Conservation (phyloP, 2,329 filamentous ascomycete genomes). For the Colletotrichum phormii region DNA sequence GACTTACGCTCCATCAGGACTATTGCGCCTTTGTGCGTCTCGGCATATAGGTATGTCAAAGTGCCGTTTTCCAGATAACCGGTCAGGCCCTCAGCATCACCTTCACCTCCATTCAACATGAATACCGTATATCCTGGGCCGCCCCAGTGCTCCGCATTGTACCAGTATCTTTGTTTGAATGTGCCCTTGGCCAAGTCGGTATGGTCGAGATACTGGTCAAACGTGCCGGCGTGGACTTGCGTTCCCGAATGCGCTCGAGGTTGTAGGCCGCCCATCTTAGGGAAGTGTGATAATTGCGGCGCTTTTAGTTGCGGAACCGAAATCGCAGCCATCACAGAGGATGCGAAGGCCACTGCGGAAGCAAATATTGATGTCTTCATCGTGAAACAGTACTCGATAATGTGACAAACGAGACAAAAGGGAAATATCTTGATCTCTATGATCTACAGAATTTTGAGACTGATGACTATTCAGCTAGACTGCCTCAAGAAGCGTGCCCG, state of each 20-base stretch:
- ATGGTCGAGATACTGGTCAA: constrained; percentile 31
- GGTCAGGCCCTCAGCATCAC: not conserved
- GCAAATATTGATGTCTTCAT: constrained; percentile 9
- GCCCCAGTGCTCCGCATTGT: constrained; percentile 24
- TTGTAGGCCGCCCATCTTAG: not conserved
- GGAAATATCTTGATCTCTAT: not conserved
- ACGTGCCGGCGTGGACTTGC: constrained; percentile 9
- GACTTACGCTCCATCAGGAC: constrained; percentile 28
- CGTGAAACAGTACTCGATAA: not conserved
- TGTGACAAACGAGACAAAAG: not conserved
- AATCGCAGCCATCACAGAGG: not conserved
- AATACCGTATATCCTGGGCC: constrained; percentile 30
- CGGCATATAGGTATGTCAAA: constrained; percentile 17
- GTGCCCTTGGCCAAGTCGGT: constrained; percentile 23
- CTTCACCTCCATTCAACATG: constrained; percentile 26
- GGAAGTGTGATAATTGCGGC: too few species aligned
- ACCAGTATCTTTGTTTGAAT: constrained; percentile 33
- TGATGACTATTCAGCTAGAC: not conserved
- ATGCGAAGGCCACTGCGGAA: not conserved
- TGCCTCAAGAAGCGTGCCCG: not conserved
- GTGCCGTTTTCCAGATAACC: constrained; percentile 16
- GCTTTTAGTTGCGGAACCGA: not conserved
- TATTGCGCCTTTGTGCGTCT: constrained; percentile 24
- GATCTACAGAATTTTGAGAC: not conserved
- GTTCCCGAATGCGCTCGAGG: not conserved